A percentile compares a stretch with the other conserved stretches of the same genome.
These are phyloP conservation scores for Mucor circinelloides DNA, from an alignment of 371 early-diverging fungal species.

Conservation along the genomic window DNA sequence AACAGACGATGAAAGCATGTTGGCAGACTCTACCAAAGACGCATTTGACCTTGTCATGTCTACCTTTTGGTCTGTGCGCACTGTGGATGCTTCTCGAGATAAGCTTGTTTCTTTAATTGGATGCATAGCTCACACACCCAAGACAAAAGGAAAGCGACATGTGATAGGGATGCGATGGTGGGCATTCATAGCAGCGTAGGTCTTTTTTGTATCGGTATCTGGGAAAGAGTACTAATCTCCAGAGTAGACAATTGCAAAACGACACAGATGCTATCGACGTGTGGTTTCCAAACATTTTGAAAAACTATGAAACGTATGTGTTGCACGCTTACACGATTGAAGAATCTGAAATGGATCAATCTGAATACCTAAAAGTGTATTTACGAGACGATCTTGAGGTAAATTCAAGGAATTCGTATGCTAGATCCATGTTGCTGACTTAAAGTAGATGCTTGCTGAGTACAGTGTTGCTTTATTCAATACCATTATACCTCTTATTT, in stretches of 20 bases:
- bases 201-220: neutral
- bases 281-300: slow-evolving; percentile 22
- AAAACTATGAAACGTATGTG: slow-evolving; percentile 18
- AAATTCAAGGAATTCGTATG: neutral
- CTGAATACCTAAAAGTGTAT: slow-evolving; percentile 16
- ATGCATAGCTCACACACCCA: slow-evolving; percentile 23
- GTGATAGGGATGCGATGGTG: slow-evolving; percentile 46
- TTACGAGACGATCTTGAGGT: slow-evolving; percentile 34
- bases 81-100: slow-evolving; percentile 17
- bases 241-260: neutral
- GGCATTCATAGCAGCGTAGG: slow-evolving; percentile 39
- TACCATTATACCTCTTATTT: slow-evolving; percentile 28
- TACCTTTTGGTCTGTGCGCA: slow-evolving; percentile 28
- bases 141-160: slow-evolving; percentile 23
- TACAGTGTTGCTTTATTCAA: slow-evolving; percentile 27
- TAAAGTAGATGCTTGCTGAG: slow-evolving; percentile 35
- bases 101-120: slow-evolving; percentile 30
- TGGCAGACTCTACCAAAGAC: slow-evolving; percentile 26
- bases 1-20: slow-evolving; percentile 17
- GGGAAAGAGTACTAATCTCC: neutral
- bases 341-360: slow-evolving; percentile 3
- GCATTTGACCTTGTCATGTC: slow-evolving; percentile 32
- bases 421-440: neutral
- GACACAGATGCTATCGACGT: neutral
- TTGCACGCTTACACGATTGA: slow-evolving; percentile 7